These are phyloP conservation scores for Daphne laureola DNA, from an alignment of 441 rosid species.

Conservation along the genomic window DNA sequence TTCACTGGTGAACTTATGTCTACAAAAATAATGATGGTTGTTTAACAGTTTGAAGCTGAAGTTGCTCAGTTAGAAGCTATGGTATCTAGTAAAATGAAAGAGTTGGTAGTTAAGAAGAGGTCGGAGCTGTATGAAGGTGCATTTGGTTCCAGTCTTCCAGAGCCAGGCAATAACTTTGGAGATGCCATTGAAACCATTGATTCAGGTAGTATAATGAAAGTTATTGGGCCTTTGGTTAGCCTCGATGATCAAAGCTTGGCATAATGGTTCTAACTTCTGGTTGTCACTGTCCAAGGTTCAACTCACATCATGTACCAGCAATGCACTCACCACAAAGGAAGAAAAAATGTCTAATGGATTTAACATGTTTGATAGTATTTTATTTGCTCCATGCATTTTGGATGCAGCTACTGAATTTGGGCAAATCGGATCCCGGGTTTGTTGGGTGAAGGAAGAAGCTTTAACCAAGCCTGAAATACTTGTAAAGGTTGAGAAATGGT, in stretches of 20 bases:
- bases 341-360: background rate
- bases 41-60: constrained; percentile 59
- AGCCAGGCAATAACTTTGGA: constrained; percentile 40
- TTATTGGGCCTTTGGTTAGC: too few species aligned
- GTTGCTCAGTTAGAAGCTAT: constrained; percentile 63
- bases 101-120: constrained; percentile 75
- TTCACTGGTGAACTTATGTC: too few species aligned
- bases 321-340: too few species aligned
- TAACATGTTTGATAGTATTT: background rate
- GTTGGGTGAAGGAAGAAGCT: constrained; percentile 76
- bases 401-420: constrained; percentile 52
- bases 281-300: too few species aligned
- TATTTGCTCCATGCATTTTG: constrained; percentile 30
- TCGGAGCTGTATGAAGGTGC: constrained; percentile 70
- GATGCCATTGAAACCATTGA: constrained; percentile 58
- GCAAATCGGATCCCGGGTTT: constrained; percentile 59
- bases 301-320: too few species aligned
- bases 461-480: constrained; percentile 70
- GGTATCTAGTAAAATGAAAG: constrained; percentile 84
- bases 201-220: constrained; percentile 24
- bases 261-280: too few species aligned
- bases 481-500: constrained; percentile 84
- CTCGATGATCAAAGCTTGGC: too few species aligned
- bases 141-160: constrained; percentile 36
- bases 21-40: too few species aligned